A percentile compares a stretch with the other conserved stretches of the same genome.
phyloP scores from a whole-genome alignment of 148 eudicot genomes.

The Spergularia marina region DNA sequence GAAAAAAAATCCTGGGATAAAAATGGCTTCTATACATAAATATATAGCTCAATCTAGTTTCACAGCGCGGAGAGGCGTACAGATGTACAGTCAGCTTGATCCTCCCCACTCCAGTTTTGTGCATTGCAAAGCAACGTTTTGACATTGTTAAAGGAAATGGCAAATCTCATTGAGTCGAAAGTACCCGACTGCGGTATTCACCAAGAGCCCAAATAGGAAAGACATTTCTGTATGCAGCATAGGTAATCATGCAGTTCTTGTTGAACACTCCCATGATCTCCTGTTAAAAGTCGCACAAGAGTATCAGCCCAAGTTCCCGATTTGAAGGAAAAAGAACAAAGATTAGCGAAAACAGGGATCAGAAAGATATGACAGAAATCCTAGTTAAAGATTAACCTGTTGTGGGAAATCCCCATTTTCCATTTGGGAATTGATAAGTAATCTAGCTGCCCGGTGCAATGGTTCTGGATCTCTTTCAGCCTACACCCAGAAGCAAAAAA shows the following conservation, averaged over 20 bases:
- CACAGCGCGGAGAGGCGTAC: neutral
- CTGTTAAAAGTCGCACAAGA: conserved; percentile 30
- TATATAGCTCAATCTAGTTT: neutral
- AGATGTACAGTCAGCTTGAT: too few relatives aligned
- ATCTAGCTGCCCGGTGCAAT: conserved; percentile 75
- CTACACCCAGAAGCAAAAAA: conserved; percentile 30
- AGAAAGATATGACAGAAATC: neutral
- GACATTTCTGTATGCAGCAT: conserved; percentile 77
- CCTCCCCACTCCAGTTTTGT: neutral
- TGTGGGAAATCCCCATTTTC: conserved; percentile 93
- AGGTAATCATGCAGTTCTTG: conserved; percentile 86
- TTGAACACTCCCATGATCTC: conserved; percentile 96
- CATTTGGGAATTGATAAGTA: conserved; percentile 74
- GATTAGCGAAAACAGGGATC: neutral
- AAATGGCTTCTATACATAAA: neutral
- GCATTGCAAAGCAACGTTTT: neutral
- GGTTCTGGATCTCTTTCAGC: conserved; percentile 69
- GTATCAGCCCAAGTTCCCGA: conserved; percentile 6
- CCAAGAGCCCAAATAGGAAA: conserved; percentile 95
- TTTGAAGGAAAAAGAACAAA: neutral
- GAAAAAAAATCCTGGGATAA: too few relatives aligned
- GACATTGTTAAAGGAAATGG: neutral
- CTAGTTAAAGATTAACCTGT: conserved; percentile 42
- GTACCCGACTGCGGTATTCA: conserved; percentile 68
- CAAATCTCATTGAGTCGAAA: conserved; percentile 16